Conservation (phyloP, 2,329 filamentous ascomycete species). For the Cercospora canescens region DNA sequence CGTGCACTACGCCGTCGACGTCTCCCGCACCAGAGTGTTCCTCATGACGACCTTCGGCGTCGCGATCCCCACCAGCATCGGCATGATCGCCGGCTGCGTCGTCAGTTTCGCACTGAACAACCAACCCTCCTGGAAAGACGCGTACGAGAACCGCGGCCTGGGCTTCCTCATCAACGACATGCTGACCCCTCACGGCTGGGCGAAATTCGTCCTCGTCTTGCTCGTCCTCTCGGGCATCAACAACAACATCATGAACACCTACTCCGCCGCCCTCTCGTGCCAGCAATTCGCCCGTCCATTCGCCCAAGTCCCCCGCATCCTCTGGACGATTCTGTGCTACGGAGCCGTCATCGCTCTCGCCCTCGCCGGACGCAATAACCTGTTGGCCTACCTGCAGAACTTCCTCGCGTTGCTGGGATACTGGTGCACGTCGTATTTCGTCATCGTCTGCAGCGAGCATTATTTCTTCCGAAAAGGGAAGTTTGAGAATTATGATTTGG, state of each 20-base stretch:
- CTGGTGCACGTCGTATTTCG: conserved; percentile 49
- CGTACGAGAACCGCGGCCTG: conserved; percentile 46
- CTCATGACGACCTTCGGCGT: conserved; percentile 45
- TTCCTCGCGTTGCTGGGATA: conserved; percentile 50
- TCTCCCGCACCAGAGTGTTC: conserved; percentile 43
- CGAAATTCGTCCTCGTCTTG: conserved; percentile 49
- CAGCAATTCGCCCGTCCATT: conserved; percentile 51
- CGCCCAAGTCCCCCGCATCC: conserved; percentile 53
- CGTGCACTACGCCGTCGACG: conserved; percentile 43
- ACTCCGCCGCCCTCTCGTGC: conserved; percentile 47
- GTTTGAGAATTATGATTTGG: conserved; percentile 45
- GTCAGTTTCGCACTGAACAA: conserved; percentile 38
- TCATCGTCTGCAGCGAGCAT: conserved; percentile 49
- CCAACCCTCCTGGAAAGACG: conserved; percentile 43
- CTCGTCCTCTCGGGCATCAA: conserved; percentile 41
- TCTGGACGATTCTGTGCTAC: conserved; percentile 49
- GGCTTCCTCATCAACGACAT: conserved; percentile 50
- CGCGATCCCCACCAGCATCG: conserved; percentile 44
- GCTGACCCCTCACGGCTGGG: conserved; percentile 49
- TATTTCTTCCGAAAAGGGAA: conserved; percentile 44
- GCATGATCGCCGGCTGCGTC: conserved; percentile 46
- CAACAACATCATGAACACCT: conserved; percentile 43
- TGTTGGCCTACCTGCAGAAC: conserved; percentile 46
- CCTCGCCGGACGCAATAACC: conserved; percentile 44
- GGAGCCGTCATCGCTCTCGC: conserved; percentile 46